A percentile compares a stretch with the other conserved stretches of the same genome.
phyloP scores from a whole-genome alignment of 257 asterid species.

The Haberlea rhodopensis region DNA sequence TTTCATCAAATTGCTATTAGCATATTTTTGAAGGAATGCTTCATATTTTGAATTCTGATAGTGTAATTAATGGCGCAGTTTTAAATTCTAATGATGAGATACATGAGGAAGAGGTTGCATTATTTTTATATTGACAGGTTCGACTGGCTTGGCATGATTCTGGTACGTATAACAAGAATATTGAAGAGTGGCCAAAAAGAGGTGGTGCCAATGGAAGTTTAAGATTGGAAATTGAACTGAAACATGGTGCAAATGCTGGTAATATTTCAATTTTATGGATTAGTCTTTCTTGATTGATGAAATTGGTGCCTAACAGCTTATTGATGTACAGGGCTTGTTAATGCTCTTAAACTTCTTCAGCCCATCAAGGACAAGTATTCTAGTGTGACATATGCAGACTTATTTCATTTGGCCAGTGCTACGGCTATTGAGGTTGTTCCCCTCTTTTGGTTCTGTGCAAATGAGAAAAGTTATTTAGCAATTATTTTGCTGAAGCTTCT shows the following conservation, averaged over 20 bases:
- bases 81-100: conserved; percentile 3
- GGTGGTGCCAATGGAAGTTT: conserved; percentile 99
- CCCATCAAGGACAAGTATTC: conserved; percentile 94
- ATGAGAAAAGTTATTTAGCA: neutral
- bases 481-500: conserved; percentile 26
- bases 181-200: conserved; percentile 86
- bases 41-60: neutral
- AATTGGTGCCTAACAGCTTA: conserved; percentile 38
- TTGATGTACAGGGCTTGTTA: conserved; percentile 72
- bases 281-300: conserved; percentile 5
- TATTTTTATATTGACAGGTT: conserved; percentile 44
- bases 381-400: conserved; percentile 76
- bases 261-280: conserved; percentile 17
- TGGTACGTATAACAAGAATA: conserved; percentile 86
- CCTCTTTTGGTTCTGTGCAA: conserved; percentile 15
- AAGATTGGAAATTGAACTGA: conserved; percentile 85
- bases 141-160: conserved; percentile 99
- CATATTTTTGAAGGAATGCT: neutral
- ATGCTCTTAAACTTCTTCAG: conserved; percentile 92
- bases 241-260: conserved; percentile 99
- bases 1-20: neutral
- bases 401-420: conserved; percentile 96
- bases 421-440: conserved; percentile 79
- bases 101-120: neutral
- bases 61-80: neutral